Evolutionary conservation across 176 grass and related monocot genomes (phyloP), one percentile per base, ranked within the genome.

Genomic region (Raddia distichophylla): DNA sequence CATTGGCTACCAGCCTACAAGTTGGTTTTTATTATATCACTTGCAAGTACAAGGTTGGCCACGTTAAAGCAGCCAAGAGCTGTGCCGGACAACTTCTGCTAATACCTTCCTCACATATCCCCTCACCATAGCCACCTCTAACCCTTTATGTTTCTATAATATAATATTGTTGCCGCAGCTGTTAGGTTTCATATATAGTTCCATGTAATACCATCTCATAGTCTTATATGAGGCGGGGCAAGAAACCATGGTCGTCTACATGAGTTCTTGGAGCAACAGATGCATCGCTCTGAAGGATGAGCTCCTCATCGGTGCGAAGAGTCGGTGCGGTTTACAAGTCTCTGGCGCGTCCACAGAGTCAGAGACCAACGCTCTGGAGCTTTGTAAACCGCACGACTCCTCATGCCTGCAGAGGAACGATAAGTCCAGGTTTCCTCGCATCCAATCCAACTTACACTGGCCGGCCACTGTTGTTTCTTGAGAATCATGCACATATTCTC

Each of bases 101-200:
- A 72, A 34, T 66, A 86, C 84, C 76, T 80, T 74, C 40, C 68
- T 65, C 60, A 49, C 68, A 80, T 80, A 79, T 8, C 11, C 76
- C 68, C 60, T 85, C 44, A 60, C 27, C 71, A 14, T 37, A 49
- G 2, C 17, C 13, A 54, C 45, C 58, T 43, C 14, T 45, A 27
- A 45, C 54, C 45, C 58, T 43, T 20, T 27, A 27, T 57, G 7
- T 8, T 27, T 80, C 51, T 48, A 20, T 37, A 58, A 48, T 48
- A 20, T 37, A 58, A 48, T 14, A 70, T 15, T 16, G 7, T 33
- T 48, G 40, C 62, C 51, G 67, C 5, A 58, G 20, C 47, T 49
- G 53, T 19, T 60, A 35, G 54, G 82, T 67, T 67, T 18, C 5
- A 40, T 54, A 7, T 3, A 40, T 54, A 7, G 32, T 53, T 37